Evolutionary conservation across 2,329 filamentous ascomycete genomes (phyloP).

Genomic region (Alternaria sp.): DNA sequence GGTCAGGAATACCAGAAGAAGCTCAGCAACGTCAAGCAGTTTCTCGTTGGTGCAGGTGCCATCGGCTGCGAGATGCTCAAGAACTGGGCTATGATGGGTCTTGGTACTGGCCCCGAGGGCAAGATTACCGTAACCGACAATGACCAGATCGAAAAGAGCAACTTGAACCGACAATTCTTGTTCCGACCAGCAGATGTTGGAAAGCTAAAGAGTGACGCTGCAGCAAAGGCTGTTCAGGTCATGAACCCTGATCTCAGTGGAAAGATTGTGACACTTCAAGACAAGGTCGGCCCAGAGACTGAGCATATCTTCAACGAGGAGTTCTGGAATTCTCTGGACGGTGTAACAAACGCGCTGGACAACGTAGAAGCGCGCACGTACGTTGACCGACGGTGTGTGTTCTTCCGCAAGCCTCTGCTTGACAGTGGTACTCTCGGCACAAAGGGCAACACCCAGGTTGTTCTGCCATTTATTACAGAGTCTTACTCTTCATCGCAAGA

Average conservation of each 20-base stretch:
- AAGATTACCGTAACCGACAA: conserved; percentile 95
- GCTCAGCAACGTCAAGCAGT: conserved; percentile 87
- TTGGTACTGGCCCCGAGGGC: conserved; percentile 87
- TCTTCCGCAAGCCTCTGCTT: conserved; percentile 95
- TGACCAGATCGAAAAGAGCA: conserved; percentile 99
- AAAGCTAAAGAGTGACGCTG: conserved; percentile 94
- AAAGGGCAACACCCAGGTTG: conserved; percentile 97
- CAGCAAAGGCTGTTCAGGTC: conserved; percentile 83
- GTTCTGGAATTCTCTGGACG: conserved; percentile 88
- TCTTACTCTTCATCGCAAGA: conserved; percentile 98
- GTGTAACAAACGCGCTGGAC: conserved; percentile 95
- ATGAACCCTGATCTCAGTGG: conserved; percentile 95
- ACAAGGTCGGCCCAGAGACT: conserved; percentile 90
- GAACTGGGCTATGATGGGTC: conserved; percentile 99
- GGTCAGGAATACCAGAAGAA: conserved; percentile 94
- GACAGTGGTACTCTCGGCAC: conserved; percentile 98
- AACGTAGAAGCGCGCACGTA: conserved; percentile 98
- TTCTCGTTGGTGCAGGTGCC: conserved; percentile 93
- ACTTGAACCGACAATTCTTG: conserved; percentile 95
- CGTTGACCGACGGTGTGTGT: conserved; percentile 94
- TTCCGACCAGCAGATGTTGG: conserved; percentile 95
- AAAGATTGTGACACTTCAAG: conserved; percentile 85
- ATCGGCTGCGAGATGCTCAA: conserved; percentile 99
- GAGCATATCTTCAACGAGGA: conserved; percentile 93
- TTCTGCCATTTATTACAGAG: conserved; percentile 89